A percentile compares a stretch with the other conserved stretches of the same genome.
Evolutionary conservation across 306 rosid genomes (phyloP).

Genomic region (Vicia villosa): DNA sequence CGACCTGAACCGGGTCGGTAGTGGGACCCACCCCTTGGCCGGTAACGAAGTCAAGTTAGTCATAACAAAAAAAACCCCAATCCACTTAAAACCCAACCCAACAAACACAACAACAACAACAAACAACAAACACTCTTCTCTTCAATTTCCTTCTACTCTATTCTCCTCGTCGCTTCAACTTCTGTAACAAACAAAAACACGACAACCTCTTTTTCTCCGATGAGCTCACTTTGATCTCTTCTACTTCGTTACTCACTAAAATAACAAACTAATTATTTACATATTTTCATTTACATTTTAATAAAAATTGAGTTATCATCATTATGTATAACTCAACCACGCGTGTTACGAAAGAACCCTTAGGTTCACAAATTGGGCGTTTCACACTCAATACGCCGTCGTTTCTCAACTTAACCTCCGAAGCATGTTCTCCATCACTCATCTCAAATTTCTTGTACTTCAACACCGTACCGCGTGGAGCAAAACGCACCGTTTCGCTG

Average conservation of each 20-base stretch:
- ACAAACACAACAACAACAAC: neutral
- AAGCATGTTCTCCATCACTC: slow-evolving; percentile 40
- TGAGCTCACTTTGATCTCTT: neutral
- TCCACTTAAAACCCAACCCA: neutral
- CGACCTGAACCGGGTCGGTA: neutral
- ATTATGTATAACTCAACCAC: slow-evolving; percentile 56
- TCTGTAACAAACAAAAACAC: neutral
- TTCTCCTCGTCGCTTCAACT: neutral
- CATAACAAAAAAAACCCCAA: slow-evolving; percentile 6
- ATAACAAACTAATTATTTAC: neutral
- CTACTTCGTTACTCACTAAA: neutral
- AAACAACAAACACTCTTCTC: too few relatives aligned
- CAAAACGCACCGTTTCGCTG: slow-evolving; percentile 50
- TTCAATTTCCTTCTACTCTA: neutral
- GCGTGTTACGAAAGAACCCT: slow-evolving; percentile 52
- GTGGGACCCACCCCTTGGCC: neutral
- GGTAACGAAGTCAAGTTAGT: slow-evolving; percentile 16
- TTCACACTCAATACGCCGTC: slow-evolving; percentile 47
- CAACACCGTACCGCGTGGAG: slow-evolving; percentile 15
- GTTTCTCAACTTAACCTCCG: slow-evolving; percentile 38
- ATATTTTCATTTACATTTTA: neutral
- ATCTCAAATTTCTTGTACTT: slow-evolving; percentile 52
- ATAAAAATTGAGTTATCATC: neutral
- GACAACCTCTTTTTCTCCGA: neutral
- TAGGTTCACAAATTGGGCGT: slow-evolving; percentile 60